Conservation (phyloP, 306 rosid species). For the Vigna angularis region DNA sequence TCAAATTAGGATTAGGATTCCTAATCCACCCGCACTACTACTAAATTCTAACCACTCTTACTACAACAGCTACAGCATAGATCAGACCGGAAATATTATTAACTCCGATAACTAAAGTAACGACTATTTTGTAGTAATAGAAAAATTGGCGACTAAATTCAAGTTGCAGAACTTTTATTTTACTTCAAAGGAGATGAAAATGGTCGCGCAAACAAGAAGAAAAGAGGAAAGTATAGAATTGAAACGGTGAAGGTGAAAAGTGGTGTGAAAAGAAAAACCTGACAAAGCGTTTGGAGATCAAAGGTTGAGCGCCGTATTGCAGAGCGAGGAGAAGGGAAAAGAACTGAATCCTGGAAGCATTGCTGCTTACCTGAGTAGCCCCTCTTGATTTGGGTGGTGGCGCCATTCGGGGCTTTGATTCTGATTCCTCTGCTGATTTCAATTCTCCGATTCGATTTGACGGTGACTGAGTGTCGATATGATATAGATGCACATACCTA, state of each 20-base stretch:
- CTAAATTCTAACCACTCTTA: neutral
- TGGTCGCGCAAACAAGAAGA: neutral
- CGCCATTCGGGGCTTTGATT: constrained; percentile 62
- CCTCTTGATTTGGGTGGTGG: constrained; percentile 45
- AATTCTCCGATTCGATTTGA: constrained; percentile 22
- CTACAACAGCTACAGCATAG: constrained; percentile 13
- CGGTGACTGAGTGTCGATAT: neutral
- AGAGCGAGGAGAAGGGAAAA: constrained; percentile 83
- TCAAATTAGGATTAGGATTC: neutral
- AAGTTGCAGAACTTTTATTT: neutral
- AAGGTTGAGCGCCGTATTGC: constrained; percentile 96
- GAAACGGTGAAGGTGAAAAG: constrained; percentile 3
- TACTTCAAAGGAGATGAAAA: neutral
- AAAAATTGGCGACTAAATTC: constrained; percentile 20
- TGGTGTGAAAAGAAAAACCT: constrained; percentile 49
- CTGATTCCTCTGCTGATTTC: constrained; percentile 28
- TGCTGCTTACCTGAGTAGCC: constrained; percentile 37
- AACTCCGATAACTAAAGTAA: neutral
- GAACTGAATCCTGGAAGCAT: constrained; percentile 59
- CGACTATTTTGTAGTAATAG: neutral
- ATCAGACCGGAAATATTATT: constrained; percentile 15
- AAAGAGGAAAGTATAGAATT: neutral
- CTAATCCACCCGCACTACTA: neutral
- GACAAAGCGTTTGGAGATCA: constrained; percentile 84
- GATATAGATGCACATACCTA: neutral